phyloP scores from a whole-genome alignment of 495 filamentous ascomycete genomes.

The Hypoxylon subgilvum region DNA sequence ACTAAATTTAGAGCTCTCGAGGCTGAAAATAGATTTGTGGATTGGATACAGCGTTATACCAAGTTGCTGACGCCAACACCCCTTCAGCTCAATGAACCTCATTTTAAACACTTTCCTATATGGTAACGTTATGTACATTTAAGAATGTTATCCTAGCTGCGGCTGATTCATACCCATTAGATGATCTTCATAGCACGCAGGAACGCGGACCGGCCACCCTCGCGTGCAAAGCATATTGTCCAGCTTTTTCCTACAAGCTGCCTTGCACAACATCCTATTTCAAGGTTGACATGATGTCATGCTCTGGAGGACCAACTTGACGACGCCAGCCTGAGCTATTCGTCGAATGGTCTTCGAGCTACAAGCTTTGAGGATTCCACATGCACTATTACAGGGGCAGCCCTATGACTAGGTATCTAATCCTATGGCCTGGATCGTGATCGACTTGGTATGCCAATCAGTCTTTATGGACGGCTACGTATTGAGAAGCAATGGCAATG shows the following conservation, averaged over 20 bases:
- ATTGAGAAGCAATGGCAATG: not conserved
- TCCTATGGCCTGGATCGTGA: too few relatives aligned
- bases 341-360: too few relatives aligned
- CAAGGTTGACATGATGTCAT: conserved; percentile 1
- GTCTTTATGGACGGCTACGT: conserved; percentile 11
- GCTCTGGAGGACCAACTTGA: not conserved
- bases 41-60: conserved; percentile 5
- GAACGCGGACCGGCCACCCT: conserved; percentile 8
- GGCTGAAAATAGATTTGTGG: conserved; percentile 14
- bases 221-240: conserved; percentile 3
- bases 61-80: conserved; percentile 29
- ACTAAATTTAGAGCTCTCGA: conserved; percentile 22
- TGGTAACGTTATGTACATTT: not conserved
- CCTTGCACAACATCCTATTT: conserved; percentile 1
- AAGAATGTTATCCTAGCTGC: not conserved
- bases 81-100: not conserved
- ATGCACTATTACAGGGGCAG: too few relatives aligned
- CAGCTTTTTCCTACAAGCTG: not conserved
- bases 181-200: conserved; percentile 3
- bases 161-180: conserved; percentile 13
- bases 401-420: too few relatives aligned
- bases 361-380: too few relatives aligned
- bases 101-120: conserved; percentile 10
- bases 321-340: too few relatives aligned
- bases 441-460: too few relatives aligned